These are phyloP conservation scores for Apophysomyces variabilis DNA, from an alignment of 371 early-diverging fungal species.

Conservation along the genomic window DNA sequence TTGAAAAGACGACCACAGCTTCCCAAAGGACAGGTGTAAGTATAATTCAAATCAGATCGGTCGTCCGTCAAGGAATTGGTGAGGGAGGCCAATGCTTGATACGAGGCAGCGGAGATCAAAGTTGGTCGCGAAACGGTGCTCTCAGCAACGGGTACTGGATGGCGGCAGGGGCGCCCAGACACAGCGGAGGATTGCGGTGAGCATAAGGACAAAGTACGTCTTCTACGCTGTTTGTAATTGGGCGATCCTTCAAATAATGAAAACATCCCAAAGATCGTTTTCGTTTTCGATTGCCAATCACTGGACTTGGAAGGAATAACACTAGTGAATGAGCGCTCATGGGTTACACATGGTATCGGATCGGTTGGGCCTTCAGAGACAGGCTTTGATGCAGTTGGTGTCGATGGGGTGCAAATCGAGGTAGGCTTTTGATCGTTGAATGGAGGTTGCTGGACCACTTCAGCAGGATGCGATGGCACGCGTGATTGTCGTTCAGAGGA, in stretches of 20 bases:
- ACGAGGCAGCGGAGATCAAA: slow-evolving; percentile 18
- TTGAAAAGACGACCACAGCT: slow-evolving; percentile 64
- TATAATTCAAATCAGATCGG: background rate
- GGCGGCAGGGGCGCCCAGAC: slow-evolving; percentile 31
- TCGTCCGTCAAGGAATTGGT: slow-evolving; percentile 16
- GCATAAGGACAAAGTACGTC: slow-evolving; percentile 54
- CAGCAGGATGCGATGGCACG: slow-evolving; percentile 44
- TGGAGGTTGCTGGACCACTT: slow-evolving; percentile 24
- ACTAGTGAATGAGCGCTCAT: background rate
- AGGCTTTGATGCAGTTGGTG: background rate
- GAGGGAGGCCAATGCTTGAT: slow-evolving; percentile 18
- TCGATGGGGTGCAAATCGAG: background rate
- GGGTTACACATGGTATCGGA: slow-evolving; percentile 11
- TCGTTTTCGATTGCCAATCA: slow-evolving; percentile 16
- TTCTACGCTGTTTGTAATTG: slow-evolving; percentile 67
- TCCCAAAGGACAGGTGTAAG: slow-evolving; percentile 47
- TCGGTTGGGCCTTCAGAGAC: slow-evolving; percentile 20
- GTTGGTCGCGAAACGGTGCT: background rate
- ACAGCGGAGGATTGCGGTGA: slow-evolving; percentile 10
- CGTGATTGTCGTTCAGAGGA: slow-evolving; percentile 35
- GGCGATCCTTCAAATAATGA: slow-evolving; percentile 68
- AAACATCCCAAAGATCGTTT: slow-evolving; percentile 57
- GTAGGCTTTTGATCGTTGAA: background rate
- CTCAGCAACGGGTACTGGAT: slow-evolving; percentile 11
- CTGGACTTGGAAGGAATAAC: background rate